These are phyloP conservation scores for Fusarium nygamai DNA, from an alignment of 2,329 filamentous ascomycete genomes.

Conservation along the genomic window DNA sequence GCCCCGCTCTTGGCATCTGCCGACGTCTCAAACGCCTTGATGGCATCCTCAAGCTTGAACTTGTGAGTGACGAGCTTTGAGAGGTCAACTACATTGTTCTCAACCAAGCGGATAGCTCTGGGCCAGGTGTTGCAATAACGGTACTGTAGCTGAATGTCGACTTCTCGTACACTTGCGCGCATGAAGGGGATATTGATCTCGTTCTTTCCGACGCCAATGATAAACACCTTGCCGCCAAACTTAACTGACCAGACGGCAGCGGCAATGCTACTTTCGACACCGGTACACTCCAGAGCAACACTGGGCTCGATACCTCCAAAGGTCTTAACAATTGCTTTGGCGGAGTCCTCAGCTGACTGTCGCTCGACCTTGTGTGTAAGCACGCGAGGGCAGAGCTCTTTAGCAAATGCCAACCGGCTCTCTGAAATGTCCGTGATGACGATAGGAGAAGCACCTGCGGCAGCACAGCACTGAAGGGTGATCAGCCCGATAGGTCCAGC, in stretches of 20 bases:
- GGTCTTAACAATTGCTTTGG: conserved; percentile 70
- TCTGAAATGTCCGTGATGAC: conserved; percentile 96
- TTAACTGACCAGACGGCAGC: conserved; percentile 89
- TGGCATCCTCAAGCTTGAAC: conserved; percentile 84
- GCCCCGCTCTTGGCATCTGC: conserved; percentile 89
- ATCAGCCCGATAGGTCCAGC: conserved; percentile 95
- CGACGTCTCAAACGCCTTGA: conserved; percentile 90
- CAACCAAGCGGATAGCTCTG: conserved; percentile 85
- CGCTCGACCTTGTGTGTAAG: conserved; percentile 82
- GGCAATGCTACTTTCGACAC: conserved; percentile 88
- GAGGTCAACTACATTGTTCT: conserved; percentile 85
- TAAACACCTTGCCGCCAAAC: conserved; percentile 96
- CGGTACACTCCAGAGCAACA: conserved; percentile 90
- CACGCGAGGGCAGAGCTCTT: conserved; percentile 81
- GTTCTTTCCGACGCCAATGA: conserved; percentile 94
- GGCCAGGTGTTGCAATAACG: conserved; percentile 97
- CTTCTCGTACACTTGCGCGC: conserved; percentile 87
- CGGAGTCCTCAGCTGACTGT: conserved; percentile 75
- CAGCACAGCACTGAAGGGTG: conserved; percentile 83
- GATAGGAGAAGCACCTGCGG: conserved; percentile 88
- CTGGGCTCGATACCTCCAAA: conserved; percentile 85
- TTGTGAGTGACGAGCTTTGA: conserved; percentile 87
- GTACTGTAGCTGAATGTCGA: conserved; percentile 97
- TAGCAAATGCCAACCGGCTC: conserved; percentile 84
- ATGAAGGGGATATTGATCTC: conserved; percentile 97